Percentiles rank a stretch among this genome's conserved stretches.
phyloP scores from a whole-genome alignment of 164 flowering plant species.

The Dillenia suffruticosa region DNA sequence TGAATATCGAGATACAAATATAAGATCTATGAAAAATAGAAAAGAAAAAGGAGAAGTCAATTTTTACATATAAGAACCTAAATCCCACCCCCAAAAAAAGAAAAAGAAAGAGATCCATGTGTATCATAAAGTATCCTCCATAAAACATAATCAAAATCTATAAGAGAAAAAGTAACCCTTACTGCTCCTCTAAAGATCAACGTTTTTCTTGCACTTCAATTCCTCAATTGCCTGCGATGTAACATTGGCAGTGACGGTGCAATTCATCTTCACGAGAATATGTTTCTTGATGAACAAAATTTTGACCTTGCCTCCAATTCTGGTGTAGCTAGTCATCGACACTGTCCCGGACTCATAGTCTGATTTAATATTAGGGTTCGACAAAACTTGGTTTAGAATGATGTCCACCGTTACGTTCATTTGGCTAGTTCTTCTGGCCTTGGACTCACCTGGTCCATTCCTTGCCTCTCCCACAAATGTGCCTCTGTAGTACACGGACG shows the following conservation, averaged over 20 bases:
- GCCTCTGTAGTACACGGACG: conserved; percentile 36
- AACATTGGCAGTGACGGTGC: conserved; percentile 39
- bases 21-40: too few relatives aligned
- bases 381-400: conserved; percentile 25
- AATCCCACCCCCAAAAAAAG: too few relatives aligned
- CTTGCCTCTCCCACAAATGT: conserved; percentile 41
- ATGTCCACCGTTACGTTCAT: conserved; percentile 55
- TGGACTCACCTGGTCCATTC: conserved; percentile 41
- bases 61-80: too few relatives aligned
- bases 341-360: conserved; percentile 35
- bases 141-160: background rate
- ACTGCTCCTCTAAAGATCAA: conserved; percentile 24
- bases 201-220: conserved; percentile 43
- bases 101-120: too few relatives aligned
- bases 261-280: conserved; percentile 55
- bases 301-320: conserved; percentile 51
- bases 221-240: conserved; percentile 30
- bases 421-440: conserved; percentile 37
- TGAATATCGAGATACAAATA: too few relatives aligned
- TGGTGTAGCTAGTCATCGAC: conserved; percentile 36
- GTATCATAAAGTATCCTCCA: background rate
- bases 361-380: conserved; percentile 17
- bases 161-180: background rate
- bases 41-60: too few relatives aligned
- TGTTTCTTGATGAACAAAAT: conserved; percentile 38